Evolutionary conservation across 2,329 filamentous ascomycete genomes (phyloP), one percentile per base, ranked within the genome.

Genomic region (Xylaria sp.): DNA sequence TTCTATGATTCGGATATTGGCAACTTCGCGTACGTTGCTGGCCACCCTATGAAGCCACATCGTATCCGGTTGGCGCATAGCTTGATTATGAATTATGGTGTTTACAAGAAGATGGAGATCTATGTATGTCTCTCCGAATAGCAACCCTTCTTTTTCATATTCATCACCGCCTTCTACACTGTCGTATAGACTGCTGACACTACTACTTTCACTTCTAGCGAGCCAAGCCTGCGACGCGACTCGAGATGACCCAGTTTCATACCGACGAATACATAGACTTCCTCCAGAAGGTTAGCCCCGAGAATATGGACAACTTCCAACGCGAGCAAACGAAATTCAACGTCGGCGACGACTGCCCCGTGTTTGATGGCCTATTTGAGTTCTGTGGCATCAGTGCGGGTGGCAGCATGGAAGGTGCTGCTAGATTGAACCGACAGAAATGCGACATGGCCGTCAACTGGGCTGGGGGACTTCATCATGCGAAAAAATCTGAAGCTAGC

Each of bases 1-100:
- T 98, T 98, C 78, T 98, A 98, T 84, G 94, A 98, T 75, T 96
- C 92, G 3, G 94, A 98, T 79, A 95, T 98, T 74, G 94, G 94
- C 67, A 98, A 98, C 78, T 98, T 97, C 81, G 93, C 94, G 75
- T 98, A 98, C 74, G 92, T 96, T 60, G 93, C 92, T 65, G 93
- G 92, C 19, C 95, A 99, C 81, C 95, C 95, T 41, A 99, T 99
- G 95, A 99, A 99, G 78, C 95, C 95, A 65, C 97, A 97, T 85
- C 90, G 95, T 21, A 89, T 99, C 71, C 92, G 93, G 19, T 81
- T 99, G 68, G 96, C 95, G 51, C 97, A 99, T 77, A 95, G 96
- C 72, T 85, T 99, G 69, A 93, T 99, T 58, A 90, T 98, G 83
- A 93, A 95, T 61, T 98, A 98, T 80, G 92, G 94, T 63, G 87